A percentile compares a stretch with the other conserved stretches of the same genome.
Conservation (phyloP, 192 early-diverging fungal species). For the Spizellomyces punctatus region DNA sequence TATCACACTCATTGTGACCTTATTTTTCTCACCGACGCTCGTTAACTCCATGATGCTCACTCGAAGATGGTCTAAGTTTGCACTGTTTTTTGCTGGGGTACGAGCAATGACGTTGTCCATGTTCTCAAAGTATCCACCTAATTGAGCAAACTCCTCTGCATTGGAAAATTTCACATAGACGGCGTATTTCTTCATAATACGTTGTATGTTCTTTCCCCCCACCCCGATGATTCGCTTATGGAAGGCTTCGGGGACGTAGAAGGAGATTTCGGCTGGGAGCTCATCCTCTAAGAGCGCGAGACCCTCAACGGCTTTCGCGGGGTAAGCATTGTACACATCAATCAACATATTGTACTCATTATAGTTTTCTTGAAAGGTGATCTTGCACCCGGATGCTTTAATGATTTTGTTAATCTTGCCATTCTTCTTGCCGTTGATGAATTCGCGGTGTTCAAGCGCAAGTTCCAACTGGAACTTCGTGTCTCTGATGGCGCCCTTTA, state of each 20-base stretch:
- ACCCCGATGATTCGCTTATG: constrained; percentile 90
- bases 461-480: constrained; percentile 77
- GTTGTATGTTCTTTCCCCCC: constrained; percentile 85
- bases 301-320: constrained; percentile 65
- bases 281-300: constrained; percentile 75
- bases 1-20: constrained; percentile 45
- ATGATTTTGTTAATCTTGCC: constrained; percentile 88
- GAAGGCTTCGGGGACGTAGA: constrained; percentile 77
- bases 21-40: constrained; percentile 49
- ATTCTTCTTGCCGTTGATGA: constrained; percentile 87
- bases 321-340: constrained; percentile 62
- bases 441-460: constrained; percentile 78
- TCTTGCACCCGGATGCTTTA: constrained; percentile 69
- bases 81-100: constrained; percentile 74
- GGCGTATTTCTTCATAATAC: constrained; percentile 88
- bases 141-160: constrained; percentile 68
- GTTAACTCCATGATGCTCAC: constrained; percentile 67
- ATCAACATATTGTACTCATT: constrained; percentile 84
- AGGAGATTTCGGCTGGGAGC: constrained; percentile 84
- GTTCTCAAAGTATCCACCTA: constrained; percentile 81
- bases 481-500: constrained; percentile 57
- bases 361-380: constrained; percentile 68
- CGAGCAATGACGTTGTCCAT: constrained; percentile 82
- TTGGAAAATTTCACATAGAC: constrained; percentile 90
- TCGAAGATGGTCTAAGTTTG: constrained; percentile 64